Evolutionary conservation across 768 basidiomycete species (phyloP).

Genomic region (Chalciporus chontae): DNA sequence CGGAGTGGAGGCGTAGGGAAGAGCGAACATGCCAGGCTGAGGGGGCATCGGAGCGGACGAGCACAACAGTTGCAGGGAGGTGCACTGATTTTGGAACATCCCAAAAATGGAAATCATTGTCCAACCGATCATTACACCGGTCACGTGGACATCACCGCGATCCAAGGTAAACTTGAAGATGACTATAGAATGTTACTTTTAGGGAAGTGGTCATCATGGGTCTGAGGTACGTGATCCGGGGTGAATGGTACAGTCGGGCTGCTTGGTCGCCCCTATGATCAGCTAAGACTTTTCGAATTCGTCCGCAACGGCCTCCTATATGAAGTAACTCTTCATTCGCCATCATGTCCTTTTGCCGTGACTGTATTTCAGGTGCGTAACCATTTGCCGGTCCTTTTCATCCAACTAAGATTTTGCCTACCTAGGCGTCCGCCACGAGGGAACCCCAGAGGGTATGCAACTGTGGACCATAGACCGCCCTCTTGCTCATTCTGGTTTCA

Average conservation of each 20-base stretch:
- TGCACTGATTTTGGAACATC: constrained; percentile 12
- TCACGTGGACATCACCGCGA: constrained; percentile 9
- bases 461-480: neutral
- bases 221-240: too few species aligned
- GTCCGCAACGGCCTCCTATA: neutral
- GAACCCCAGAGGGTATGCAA: constrained; percentile 36
- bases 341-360: constrained; percentile 44
- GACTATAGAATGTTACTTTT: too few species aligned
- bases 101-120: constrained; percentile 18
- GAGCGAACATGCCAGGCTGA: constrained; percentile 64
- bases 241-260: too few species aligned
- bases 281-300: too few species aligned
- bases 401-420: neutral
- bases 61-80: neutral
- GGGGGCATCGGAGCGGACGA: constrained; percentile 49
- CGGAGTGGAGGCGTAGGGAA: constrained; percentile 52
- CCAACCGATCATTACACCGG: constrained; percentile 21
- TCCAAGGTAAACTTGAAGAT: too few species aligned
- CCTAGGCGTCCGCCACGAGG: constrained; percentile 44
- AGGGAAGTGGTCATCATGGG: too few species aligned
- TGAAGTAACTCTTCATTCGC: neutral
- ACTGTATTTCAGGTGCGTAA: constrained; percentile 47
- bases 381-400: neutral
- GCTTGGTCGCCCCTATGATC: too few species aligned
- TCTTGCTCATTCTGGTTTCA: constrained; percentile 12